Base-by-base conservation (phyloP, 257 asterid species). In the Ballota nigra region DNA sequence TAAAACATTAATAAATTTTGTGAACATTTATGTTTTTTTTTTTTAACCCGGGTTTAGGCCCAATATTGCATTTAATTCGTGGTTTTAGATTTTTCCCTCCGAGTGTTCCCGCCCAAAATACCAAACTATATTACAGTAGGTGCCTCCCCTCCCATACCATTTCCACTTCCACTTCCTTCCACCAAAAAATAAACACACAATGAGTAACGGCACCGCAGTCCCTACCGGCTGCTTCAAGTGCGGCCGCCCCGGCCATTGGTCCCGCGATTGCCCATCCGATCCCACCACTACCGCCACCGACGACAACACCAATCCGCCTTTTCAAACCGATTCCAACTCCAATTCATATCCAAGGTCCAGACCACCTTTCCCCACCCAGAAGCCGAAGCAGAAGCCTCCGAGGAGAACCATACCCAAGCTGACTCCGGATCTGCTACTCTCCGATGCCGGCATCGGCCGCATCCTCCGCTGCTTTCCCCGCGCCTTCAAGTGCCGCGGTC, bases 171-270 rank as follows among this genome's bases (percentile, higher is more conserved):
- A 5, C 5, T 38, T 11, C 47, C 22, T 19, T 11, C 19, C 68
- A 36, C 20, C 57, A 34, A n/a, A n/a, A n/a, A n/a, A n/a, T n/a
- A 29, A 62, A 24, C 12, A 70, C 67, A 78, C 56, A 69, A 84
- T 83, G 92, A 86, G 78, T 23, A 78, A 75, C 59, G 82, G 80
- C 56, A 78, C 79, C 69, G 84, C 87, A 23, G 96, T 80, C 47
- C 95, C 98, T 3, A 94, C 97, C 0, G 97, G 98, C 8, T 94
- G 98, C 83, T 94, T 87, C 89, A 94, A 91, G 83, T 94, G 98
- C 77, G 96, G 96, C 47, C 89, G 97, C 5, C 97, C 98, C 2
- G 96, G 98, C 20, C 98, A 94, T 76, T 94, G 98, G 98, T 88
- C 98, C 16, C 91, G 97, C 12, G 98, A 94, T 79, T 94, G 98